These are phyloP conservation scores for Arthroderma uncinatum DNA, from an alignment of 2,329 filamentous ascomycete genomes.

Conservation along the genomic window DNA sequence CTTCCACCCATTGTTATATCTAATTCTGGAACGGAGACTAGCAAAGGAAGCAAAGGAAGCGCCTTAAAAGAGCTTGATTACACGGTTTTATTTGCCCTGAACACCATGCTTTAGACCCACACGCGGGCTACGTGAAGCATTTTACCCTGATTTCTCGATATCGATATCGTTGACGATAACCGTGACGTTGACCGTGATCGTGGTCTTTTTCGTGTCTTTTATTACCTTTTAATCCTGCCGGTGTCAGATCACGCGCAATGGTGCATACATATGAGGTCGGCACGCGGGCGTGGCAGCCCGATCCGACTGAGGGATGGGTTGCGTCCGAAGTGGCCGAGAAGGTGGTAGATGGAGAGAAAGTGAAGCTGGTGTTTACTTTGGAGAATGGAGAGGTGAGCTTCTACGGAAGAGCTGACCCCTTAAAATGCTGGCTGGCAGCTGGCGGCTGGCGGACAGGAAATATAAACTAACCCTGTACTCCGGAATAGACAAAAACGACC, in stretches of 20 bases:
- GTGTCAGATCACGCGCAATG: constrained; percentile 44
- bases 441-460: constrained; percentile 2
- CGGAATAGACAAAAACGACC: constrained; percentile 60
- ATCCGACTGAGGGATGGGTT: constrained; percentile 91
- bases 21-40: constrained; percentile 1
- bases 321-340: constrained; percentile 89
- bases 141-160: not conserved
- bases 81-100: not conserved
- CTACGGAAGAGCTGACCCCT: not conserved
- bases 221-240: not conserved
- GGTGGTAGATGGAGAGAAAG: constrained; percentile 70
- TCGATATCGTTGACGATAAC: constrained; percentile 3
- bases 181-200: constrained; percentile 5
- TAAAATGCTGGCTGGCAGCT: not conserved
- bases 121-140: not conserved
- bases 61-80: not conserved
- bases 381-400: constrained; percentile 77
- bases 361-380: constrained; percentile 74
- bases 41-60: not conserved
- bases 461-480: not conserved
- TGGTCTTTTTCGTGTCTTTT: constrained; percentile 1
- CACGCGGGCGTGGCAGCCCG: constrained; percentile 96
- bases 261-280: constrained; percentile 92
- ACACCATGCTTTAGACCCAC: constrained; percentile 2
- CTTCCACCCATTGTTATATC: not conserved